Evolutionary conservation across 805 yeast genomes (phyloP).

Genomic region (Ogataea chonburiensis): DNA sequence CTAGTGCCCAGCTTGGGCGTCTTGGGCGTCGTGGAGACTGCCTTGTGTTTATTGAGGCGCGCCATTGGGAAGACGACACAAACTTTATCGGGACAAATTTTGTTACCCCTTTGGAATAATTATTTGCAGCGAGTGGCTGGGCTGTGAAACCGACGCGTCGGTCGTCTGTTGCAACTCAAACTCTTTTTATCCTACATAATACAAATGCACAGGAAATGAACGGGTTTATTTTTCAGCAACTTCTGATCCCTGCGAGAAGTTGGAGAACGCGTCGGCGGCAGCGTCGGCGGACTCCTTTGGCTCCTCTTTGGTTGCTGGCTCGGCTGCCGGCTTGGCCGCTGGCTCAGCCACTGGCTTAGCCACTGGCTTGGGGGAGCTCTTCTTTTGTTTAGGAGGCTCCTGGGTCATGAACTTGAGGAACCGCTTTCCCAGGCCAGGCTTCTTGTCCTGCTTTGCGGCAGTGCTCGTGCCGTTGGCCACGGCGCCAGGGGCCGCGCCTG

Average conservation of each 20-base stretch:
- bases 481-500: not conserved
- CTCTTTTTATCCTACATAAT: slow-evolving; percentile 4
- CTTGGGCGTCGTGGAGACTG: slow-evolving; percentile 19
- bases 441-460: slow-evolving; percentile 6
- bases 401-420: slow-evolving; percentile 24
- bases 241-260: slow-evolving; percentile 47
- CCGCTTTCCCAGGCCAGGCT: slow-evolving; percentile 23
- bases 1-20: slow-evolving; percentile 17
- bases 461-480: not conserved
- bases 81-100: slow-evolving; percentile 9
- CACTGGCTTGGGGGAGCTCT: not conserved
- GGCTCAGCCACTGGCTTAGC: slow-evolving; percentile 11
- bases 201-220: slow-evolving; percentile 13
- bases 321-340: slow-evolving; percentile 10
- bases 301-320: slow-evolving; percentile 9
- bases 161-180: not conserved
- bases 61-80: slow-evolving; percentile 19
- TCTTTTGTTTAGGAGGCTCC: slow-evolving; percentile 24
- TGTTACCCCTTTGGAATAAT: slow-evolving; percentile 15
- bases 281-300: slow-evolving; percentile 11
- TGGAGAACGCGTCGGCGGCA: slow-evolving; percentile 36
- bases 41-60: slow-evolving; percentile 24
- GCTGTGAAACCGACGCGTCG: slow-evolving; percentile 12
- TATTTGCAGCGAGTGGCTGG: slow-evolving; percentile 14
- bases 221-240: slow-evolving; percentile 15